Conservation (phyloP, 495 filamentous ascomycete species). For the Penicillium tannophilum region DNA sequence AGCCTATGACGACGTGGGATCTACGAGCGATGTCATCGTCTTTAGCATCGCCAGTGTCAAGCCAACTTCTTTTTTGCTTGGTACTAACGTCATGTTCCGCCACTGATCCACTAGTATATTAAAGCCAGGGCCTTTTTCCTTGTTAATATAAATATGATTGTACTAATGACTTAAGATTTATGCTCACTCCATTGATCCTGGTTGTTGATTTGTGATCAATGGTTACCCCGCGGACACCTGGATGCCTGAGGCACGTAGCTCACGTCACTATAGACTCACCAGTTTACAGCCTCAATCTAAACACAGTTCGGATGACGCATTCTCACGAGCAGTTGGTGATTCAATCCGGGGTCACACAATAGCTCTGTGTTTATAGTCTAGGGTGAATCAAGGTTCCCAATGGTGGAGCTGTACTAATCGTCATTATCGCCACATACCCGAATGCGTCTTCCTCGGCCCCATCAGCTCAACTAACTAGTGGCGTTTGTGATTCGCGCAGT, state of each 20-base stretch:
- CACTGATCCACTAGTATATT: conserved; percentile 6
- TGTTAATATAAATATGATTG: background rate
- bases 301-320: background rate
- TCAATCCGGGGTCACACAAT: background rate
- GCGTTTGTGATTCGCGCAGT: background rate
- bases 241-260: background rate
- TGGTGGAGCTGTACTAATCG: conserved; percentile 16
- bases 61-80: background rate
- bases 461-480: background rate
- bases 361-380: background rate
- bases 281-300: background rate
- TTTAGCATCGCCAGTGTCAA: background rate
- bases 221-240: background rate
- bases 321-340: background rate
- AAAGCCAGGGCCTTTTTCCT: conserved; percentile 4
- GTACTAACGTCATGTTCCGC: conserved; percentile 7
- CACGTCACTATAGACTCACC: background rate
- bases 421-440: conserved; percentile 22
- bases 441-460: conserved; percentile 1
- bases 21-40: conserved; percentile 31
- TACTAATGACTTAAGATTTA: background rate
- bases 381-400: background rate
- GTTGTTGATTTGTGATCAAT: background rate
- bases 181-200: background rate
- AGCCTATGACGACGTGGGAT: conserved; percentile 29